Percentiles rank a stretch among this genome's conserved stretches.
phyloP scores from a whole-genome alignment of 306 rosid genomes.

The Cucumis melo region DNA sequence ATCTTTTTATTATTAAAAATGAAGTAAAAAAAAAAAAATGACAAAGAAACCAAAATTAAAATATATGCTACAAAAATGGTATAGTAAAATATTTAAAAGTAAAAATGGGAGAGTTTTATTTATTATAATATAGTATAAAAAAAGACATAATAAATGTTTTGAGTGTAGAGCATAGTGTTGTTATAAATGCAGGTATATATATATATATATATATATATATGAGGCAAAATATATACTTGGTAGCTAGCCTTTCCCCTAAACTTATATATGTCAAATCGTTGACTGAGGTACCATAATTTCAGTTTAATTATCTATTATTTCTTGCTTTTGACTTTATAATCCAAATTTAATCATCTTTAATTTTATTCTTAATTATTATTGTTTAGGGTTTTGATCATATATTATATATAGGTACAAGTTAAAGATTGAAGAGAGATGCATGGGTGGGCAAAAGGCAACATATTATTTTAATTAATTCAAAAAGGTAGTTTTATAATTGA shows the following conservation, averaged over 20 bases:
- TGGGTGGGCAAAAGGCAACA: neutral
- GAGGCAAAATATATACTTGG: too few relatives aligned
- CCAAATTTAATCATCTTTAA: neutral
- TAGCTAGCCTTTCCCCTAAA: neutral
- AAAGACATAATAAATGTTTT: too few relatives aligned
- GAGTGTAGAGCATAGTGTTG: too few relatives aligned
- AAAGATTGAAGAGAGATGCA: neutral
- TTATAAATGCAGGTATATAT: too few relatives aligned
- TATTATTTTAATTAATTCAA: constrained; percentile 1
- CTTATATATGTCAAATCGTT: neutral
- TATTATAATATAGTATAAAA: too few relatives aligned
- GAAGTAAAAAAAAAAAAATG: too few relatives aligned
- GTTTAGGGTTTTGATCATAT: neutral
- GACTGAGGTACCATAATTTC: neutral
- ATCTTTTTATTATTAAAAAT: too few relatives aligned
- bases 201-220: too few relatives aligned
- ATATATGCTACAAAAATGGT: too few relatives aligned
- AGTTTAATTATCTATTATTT: neutral
- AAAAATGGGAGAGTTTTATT: too few relatives aligned
- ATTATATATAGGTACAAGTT: neutral
- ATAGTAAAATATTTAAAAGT: too few relatives aligned
- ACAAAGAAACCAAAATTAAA: too few relatives aligned
- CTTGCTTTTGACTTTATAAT: constrained; percentile 3
- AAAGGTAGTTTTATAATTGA: constrained; percentile 1
- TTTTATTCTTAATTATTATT: neutral